Conservation (phyloP, 2,329 filamentous ascomycete genomes). For the Pyrenochaeta sp. region DNA sequence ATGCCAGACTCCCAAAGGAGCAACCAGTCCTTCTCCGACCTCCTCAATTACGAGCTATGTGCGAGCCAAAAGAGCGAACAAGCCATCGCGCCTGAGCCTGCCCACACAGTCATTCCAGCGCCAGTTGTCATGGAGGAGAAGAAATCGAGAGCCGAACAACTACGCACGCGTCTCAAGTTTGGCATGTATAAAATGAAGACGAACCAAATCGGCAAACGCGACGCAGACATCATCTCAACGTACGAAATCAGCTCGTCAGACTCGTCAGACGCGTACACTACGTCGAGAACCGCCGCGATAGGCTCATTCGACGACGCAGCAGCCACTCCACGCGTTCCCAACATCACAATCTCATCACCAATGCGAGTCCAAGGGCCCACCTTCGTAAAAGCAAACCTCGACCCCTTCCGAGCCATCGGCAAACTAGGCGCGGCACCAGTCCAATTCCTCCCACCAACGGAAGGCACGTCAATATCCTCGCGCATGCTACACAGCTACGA, state of each 20-base stretch:
- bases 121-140: constrained; percentile 17
- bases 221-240: constrained; percentile 62
- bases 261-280: constrained; percentile 21
- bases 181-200: constrained; percentile 79
- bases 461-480: constrained; percentile 45
- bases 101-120: constrained; percentile 6
- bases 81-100: constrained; percentile 8
- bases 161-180: constrained; percentile 72
- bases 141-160: constrained; percentile 67
- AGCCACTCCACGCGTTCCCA: constrained; percentile 25
- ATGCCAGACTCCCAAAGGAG: constrained; percentile 40
- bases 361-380: constrained; percentile 27
- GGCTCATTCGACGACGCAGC: constrained; percentile 20
- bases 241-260: constrained; percentile 32
- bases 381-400: constrained; percentile 40
- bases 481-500: constrained; percentile 42
- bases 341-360: constrained; percentile 40
- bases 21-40: constrained; percentile 55
- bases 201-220: constrained; percentile 70
- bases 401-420: constrained; percentile 38
- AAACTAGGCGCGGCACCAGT: constrained; percentile 49
- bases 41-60: constrained; percentile 56
- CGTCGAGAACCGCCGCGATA: constrained; percentile 29
- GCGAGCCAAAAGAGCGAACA: constrained; percentile 49
- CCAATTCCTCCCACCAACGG: constrained; percentile 37